Base-by-base conservation (phyloP, 2,329 filamentous ascomycete genomes). In the Emmonsiellopsis sp. region DNA sequence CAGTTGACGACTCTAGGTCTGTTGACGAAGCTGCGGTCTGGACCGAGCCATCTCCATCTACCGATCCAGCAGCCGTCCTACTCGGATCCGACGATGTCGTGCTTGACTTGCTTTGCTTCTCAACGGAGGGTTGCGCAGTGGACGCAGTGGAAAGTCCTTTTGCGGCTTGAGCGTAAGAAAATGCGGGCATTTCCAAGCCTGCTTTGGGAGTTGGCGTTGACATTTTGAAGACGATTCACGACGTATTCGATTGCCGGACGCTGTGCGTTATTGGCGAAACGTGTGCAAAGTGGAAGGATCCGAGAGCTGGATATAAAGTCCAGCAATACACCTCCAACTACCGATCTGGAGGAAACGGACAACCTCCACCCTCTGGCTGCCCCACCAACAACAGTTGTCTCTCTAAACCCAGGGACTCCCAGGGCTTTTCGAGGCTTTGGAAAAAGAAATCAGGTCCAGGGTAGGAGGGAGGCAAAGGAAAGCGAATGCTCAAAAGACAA, bases 111-210 rank as follows among this genome's bases (percentile, higher is more conserved):
- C 60, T 62, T 44, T 62, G 60, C 31, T 68, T 65, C 57, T 66
- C 60, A 42, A 62, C 57, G 34, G 57, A 57, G 21, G 63, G 51
- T 63, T 78, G 78, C 62, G 70, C 72, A 32, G 73, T 64, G 45
- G 74, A 63, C 53, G 74, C 65, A 51, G 77, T 66, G 53, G 80
- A 74, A 63, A 86, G 81, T 65, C 91, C 89, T 71, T 93, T 93
- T 56, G 92, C 92, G 66, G 92, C 92, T 79, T 95, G 90, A 64
- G 92, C 92, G 72, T 97, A 97, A 56, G 92, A 96, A 69, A 96
- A 95, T 36, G 82, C 77, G 57, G 82, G 77, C 58, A 80, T 74
- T 64, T 64, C 64, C 62, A 51, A 27, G 39, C 60, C 55, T 17
- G 65, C 58, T 60, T 64, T 70, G 52, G 63, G 65, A 53, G 66